Conservation (phyloP, 768 basidiomycete species). For the Hygrophoropsis aurantiaca region DNA sequence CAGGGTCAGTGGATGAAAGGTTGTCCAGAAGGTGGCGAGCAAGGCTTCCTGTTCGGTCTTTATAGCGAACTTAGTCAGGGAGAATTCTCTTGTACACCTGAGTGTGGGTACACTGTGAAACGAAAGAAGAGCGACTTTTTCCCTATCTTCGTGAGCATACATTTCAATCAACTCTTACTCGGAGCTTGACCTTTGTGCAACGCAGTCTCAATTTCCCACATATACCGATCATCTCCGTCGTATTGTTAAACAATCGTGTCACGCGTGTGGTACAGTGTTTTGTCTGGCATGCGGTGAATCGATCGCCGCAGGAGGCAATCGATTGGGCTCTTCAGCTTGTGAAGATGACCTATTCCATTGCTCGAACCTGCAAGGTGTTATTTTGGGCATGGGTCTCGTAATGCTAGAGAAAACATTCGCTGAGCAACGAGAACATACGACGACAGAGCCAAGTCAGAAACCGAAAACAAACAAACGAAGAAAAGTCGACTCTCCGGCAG, state of each 20-base stretch:
- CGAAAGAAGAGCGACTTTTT: constrained; percentile 82
- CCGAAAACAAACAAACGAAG: constrained; percentile 39
- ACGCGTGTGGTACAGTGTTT: constrained; percentile 56
- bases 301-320: constrained; percentile 43
- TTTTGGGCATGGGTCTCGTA: constrained; percentile 86
- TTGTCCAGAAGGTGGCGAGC: constrained; percentile 91
- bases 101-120: constrained; percentile 62
- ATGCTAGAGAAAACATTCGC: constrained; percentile 78
- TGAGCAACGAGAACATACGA: constrained; percentile 45
- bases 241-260: constrained; percentile 62
- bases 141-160: constrained; percentile 68
- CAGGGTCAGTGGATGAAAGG: constrained; percentile 98
- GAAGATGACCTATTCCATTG: constrained; percentile 82
- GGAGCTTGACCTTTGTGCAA: constrained; percentile 11
- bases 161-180: background rate
- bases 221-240: constrained; percentile 66
- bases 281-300: constrained; percentile 81
- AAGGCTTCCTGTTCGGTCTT: constrained; percentile 82
- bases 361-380: constrained; percentile 83
- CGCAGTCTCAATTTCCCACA: constrained; percentile 73
- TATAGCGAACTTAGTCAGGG: constrained; percentile 73
- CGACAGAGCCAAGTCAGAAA: constrained; percentile 27
- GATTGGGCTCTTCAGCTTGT: constrained; percentile 40
- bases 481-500: constrained; percentile 33
- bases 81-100: constrained; percentile 67